These are phyloP conservation scores for Candida broadrunensis DNA, from an alignment of 805 yeast genomes.

Conservation along the genomic window DNA sequence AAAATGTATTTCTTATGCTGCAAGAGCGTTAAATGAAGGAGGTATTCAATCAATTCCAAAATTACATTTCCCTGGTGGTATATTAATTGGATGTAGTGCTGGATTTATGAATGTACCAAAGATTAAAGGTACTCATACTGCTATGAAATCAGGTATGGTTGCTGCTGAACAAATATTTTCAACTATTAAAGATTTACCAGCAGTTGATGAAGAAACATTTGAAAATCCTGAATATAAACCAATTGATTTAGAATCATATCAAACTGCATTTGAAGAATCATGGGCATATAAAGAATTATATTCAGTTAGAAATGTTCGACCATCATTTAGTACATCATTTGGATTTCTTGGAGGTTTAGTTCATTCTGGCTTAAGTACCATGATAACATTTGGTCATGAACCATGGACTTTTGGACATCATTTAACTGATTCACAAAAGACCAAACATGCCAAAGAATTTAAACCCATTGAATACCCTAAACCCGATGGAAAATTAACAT, in stretches of 20 bases:
- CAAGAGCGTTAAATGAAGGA: constrained; percentile 96
- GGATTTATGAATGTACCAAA: constrained; percentile 98
- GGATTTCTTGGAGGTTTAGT: constrained; percentile 80
- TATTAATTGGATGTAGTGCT: constrained; percentile 91
- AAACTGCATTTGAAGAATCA: constrained; percentile 62
- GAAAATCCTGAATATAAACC: constrained; percentile 20
- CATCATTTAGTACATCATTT: constrained; percentile 77
- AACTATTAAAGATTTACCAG: constrained; percentile 39
- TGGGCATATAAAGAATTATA: constrained; percentile 86
- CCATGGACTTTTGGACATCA: constrained; percentile 83
- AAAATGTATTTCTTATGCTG: constrained; percentile 89
- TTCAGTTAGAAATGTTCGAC: constrained; percentile 87
- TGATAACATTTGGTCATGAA: constrained; percentile 71
- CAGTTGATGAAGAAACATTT: constrained; percentile 42
- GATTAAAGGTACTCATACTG: constrained; percentile 96
- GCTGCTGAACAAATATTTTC: constrained; percentile 85
- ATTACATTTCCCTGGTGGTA: constrained; percentile 93
- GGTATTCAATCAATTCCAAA: constrained; percentile 93
- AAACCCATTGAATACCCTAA: constrained; percentile 85
- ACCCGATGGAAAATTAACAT: constrained; percentile 91
- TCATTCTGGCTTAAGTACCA: constrained; percentile 80
- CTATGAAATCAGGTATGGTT: constrained; percentile 91
- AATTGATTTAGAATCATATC: constrained; percentile 57
- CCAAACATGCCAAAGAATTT: constrained; percentile 63
- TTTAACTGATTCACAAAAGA: constrained; percentile 69